Conservation (phyloP, 2,329 filamentous ascomycete genomes). For the Zalaria sp. region DNA sequence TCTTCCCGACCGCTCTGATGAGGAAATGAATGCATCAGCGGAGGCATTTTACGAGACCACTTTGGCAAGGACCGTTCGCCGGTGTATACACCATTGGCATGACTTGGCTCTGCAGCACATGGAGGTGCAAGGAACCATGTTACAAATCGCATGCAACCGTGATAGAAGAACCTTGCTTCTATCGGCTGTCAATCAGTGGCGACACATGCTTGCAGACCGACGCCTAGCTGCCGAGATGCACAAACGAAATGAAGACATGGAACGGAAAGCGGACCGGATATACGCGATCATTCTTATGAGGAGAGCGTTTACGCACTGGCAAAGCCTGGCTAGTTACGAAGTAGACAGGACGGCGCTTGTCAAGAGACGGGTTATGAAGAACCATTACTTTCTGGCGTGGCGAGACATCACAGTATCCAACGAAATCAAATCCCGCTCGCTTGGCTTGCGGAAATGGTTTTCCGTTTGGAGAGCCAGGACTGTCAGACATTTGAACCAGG, state of each 20-base stretch:
- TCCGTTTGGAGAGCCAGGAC: constrained; percentile 35
- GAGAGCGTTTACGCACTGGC: constrained; percentile 57
- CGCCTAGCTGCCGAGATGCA: constrained; percentile 32
- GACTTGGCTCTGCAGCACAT: constrained; percentile 24
- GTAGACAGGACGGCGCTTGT: constrained; percentile 53
- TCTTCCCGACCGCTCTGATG: no score
- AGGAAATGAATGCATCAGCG: not conserved
- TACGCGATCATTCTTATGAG: constrained; percentile 51
- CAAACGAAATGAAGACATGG: constrained; percentile 40
- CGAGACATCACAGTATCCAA: constrained; percentile 49
- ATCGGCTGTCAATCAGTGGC: constrained; percentile 39
- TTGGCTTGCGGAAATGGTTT: constrained; percentile 41
- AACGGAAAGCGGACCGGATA: constrained; percentile 44
- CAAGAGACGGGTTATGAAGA: constrained; percentile 54
- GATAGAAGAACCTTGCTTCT: constrained; percentile 38
- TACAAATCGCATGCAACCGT: constrained; percentile 12
- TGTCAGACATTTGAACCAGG: constrained; percentile 19
- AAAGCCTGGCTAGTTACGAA: constrained; percentile 48
- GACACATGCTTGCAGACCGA: constrained; percentile 23
- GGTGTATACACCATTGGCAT: constrained; percentile 29
- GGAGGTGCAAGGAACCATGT: constrained; percentile 30
- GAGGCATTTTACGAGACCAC: constrained; percentile 3
- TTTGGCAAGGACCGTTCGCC: constrained; percentile 15
- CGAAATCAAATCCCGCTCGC: constrained; percentile 36
- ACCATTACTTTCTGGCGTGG: constrained; percentile 57